Evolutionary conservation across 2,329 filamentous ascomycete genomes (phyloP), one percentile per base, ranked within the genome.

Genomic region (Alternaria sp.): DNA sequence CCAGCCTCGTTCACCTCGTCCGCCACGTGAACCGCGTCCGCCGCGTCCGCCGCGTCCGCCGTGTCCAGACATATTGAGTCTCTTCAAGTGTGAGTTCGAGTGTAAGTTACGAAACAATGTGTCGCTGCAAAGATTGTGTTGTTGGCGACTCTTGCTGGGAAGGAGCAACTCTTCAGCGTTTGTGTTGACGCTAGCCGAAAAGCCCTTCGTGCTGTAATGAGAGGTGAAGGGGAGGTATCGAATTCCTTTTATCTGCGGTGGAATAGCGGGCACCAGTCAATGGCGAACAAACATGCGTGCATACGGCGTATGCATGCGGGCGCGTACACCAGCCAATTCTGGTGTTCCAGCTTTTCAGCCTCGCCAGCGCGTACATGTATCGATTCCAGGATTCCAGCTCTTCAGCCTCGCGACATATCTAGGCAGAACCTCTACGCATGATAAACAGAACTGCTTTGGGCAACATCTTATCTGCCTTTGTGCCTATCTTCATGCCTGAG

Each of bases 181-280:
- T 50, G 44, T 28, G 38, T 16, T 27, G 30, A 18, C 7, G 36
- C 45, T 59, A 52, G 28, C n/a, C 22, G 34, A 16, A 28, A 30
- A 27, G n/a, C 14, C 25, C 16, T 44, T 25, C n/a, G n/a, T 18
- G 20, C 5, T 3, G n/a, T 11, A 16, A 14, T 25, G 53, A 52
- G 57, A 27, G 32, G 30, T 56, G 53, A 60, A 32, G 20, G 52
- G 43, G 53, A 44, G 40, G 44, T 49, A 27, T 20, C n/a, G 25
- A 4, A 6, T 9, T 14, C 30, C 7, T 20, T 14, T 34, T 27
- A 49, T 40, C 9, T 14, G 22, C 28, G 10, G 10, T 30, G 45
- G 11, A 5, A n/a, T 2, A 43, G 16, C 46, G 28, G 18, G 4
- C 22, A 45, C 43, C 25, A 28, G 6, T 28, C 25, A n/a, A 45